Conservation (phyloP, 2,329 filamentous ascomycete genomes). For the Scedosporium boydii region DNA sequence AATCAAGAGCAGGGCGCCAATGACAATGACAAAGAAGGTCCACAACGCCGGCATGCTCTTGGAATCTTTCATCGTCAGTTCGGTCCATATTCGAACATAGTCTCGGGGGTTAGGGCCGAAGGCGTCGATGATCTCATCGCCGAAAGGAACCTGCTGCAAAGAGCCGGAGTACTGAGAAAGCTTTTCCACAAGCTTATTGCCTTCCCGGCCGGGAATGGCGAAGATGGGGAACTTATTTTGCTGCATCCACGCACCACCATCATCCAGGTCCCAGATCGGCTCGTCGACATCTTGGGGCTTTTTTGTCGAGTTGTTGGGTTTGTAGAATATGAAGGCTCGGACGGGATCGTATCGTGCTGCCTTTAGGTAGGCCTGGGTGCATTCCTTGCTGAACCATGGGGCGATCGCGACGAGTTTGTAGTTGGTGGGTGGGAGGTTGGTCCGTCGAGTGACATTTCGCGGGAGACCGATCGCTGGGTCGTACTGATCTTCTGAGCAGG, state of each 20-base stretch:
- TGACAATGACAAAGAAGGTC: slow-evolving; percentile 65
- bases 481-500: slow-evolving; percentile 54
- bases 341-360: slow-evolving; percentile 49
- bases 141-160: slow-evolving; percentile 51
- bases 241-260: slow-evolving; percentile 61
- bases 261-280: slow-evolving; percentile 59
- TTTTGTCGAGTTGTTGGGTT: slow-evolving; percentile 41
- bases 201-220: slow-evolving; percentile 61
- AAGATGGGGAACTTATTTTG: slow-evolving; percentile 73
- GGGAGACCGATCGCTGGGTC: slow-evolving; percentile 50
- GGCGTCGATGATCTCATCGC: slow-evolving; percentile 42
- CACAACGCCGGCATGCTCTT: slow-evolving; percentile 62
- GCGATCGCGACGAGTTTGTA: slow-evolving; percentile 74
- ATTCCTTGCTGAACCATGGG: slow-evolving; percentile 71
- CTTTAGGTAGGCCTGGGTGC: slow-evolving; percentile 63
- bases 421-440: slow-evolving; percentile 58
- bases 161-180: slow-evolving; percentile 71
- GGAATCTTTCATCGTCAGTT: slow-evolving; percentile 36
- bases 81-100: slow-evolving; percentile 52
- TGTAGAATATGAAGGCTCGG: slow-evolving; percentile 55
- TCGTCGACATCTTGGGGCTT: slow-evolving; percentile 59
- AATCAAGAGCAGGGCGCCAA: slow-evolving; percentile 61
- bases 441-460: slow-evolving; percentile 60
- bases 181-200: slow-evolving; percentile 59
- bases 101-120: slow-evolving; percentile 47